Evolutionary conservation across 805 yeast genomes (phyloP), one percentile per base, ranked within the genome.

Genomic region (Cyberlindnera japonica): DNA sequence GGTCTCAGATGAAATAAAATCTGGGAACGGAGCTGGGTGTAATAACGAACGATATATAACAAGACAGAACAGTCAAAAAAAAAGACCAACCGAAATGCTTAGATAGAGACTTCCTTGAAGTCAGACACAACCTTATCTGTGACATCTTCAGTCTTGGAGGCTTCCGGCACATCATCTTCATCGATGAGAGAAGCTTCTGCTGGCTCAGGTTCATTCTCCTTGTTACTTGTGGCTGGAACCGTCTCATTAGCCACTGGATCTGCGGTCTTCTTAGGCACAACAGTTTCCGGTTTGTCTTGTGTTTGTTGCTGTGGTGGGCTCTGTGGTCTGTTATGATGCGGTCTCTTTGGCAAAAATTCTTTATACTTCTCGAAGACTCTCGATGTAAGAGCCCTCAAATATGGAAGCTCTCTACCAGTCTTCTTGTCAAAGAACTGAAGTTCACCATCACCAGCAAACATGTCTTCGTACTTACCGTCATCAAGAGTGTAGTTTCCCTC

Each of bases 401-500:
- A 69, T 35, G 62, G 64, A 25, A 69, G 68, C 16, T 76, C 69
- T 41, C 71, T 67, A 29, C 73, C 68, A 9, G 77, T 63, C 21
- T 68, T 72, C 47, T 73, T 75, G 44, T 90, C 85, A 55, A 81
- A 75, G 43, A 69, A 74, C n/a, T 79, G 79, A 44, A 88, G 69
- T 30, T 82, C 84, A 45, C 91, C 91, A 45, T 82, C 87, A 37
- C 81, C 81, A 6, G 82, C 75, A 42, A 77, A 71, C 52, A 83
- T 74, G 53, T 85, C 86, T 54, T 83, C 89, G 37, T 70, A 67
- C 54, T 81, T 88, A 35, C 71, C 68, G 33, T 71, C 67, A 29
- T 74, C 77, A 38, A 91, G 69, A 29, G 71, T 75, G 75, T 85
- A 87, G 58, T 83, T 83, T 10, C 95, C 95, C 37, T 69, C 73